phyloP scores from a whole-genome alignment of 495 filamentous ascomycete species.

The Aspergillus funiculosus region DNA sequence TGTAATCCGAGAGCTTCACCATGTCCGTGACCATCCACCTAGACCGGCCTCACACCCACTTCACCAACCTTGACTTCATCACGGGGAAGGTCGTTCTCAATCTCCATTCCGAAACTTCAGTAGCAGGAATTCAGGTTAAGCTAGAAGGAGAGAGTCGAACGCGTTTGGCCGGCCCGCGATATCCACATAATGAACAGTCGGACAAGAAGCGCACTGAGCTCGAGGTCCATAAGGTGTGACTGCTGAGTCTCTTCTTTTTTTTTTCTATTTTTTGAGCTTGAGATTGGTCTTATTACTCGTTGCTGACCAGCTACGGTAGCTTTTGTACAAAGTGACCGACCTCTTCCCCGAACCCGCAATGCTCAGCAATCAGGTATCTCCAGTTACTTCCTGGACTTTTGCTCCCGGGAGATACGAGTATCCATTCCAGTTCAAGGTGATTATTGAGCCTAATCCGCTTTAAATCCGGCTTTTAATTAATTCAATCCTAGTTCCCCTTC shows the following conservation, averaged over 20 bases:
- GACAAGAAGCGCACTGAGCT: constrained; percentile 55
- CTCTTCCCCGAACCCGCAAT: constrained; percentile 59
- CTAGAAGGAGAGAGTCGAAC: constrained; percentile 85
- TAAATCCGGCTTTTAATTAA: background rate
- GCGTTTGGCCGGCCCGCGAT: constrained; percentile 47
- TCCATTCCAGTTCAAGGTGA: constrained; percentile 81
- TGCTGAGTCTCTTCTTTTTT: background rate
- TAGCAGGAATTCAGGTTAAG: constrained; percentile 82
- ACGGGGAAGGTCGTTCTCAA: constrained; percentile 61
- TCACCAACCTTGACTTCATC: constrained; percentile 85
- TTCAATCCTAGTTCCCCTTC: constrained; percentile 61
- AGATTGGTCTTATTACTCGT: background rate
- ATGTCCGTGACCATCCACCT: constrained; percentile 79
- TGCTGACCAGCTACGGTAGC: constrained; percentile 34
- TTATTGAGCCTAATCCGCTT: background rate
- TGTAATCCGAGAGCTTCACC: constrained; percentile 17
- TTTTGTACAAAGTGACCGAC: constrained; percentile 59
- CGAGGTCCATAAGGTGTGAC: constrained; percentile 71
- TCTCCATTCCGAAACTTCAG: constrained; percentile 56
- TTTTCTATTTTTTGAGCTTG: background rate
- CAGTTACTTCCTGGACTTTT: constrained; percentile 54
- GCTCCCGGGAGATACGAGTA: constrained; percentile 77
- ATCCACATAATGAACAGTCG: constrained; percentile 54
- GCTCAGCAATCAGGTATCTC: constrained; percentile 34
- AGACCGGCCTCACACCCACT: constrained; percentile 67